phyloP scores from a whole-genome alignment of 257 asterid species.

The Cordia subcordata region DNA sequence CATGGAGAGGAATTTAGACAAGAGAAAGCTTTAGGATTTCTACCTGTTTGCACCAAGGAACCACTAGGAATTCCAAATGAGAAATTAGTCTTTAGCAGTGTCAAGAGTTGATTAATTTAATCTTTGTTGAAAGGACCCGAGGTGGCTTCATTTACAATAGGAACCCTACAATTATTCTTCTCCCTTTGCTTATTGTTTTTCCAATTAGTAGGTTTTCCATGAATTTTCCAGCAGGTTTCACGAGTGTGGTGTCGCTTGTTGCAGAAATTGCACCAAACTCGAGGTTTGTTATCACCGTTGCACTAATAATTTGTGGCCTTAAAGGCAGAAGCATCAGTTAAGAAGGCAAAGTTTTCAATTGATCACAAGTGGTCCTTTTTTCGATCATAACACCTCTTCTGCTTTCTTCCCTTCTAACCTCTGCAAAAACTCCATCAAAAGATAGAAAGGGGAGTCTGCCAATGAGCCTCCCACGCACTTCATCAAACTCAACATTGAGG shows the following conservation, averaged over 20 bases:
- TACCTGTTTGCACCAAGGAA: background rate
- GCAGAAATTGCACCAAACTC: constrained; percentile 3
- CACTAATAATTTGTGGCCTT: too few species aligned
- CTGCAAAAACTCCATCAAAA: constrained; percentile 1
- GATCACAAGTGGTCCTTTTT: too few species aligned
- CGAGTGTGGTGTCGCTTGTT: background rate
- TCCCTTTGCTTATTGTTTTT: background rate
- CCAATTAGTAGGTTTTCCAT: background rate
- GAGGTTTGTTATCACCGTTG: background rate
- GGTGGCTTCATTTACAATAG: too few species aligned
- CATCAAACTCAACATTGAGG: background rate
- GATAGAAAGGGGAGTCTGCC: constrained; percentile 3
- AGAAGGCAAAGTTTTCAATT: background rate
- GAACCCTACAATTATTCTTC: background rate
- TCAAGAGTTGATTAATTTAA: background rate
- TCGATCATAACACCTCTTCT: background rate
- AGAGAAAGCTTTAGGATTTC: too few species aligned
- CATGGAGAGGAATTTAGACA: background rate
- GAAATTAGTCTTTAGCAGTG: background rate
- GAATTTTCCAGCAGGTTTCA: constrained; percentile 1
- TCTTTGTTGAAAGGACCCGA: background rate
- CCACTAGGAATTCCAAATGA: background rate
- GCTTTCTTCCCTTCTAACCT: constrained; percentile 1
- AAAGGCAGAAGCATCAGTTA: too few species aligned
- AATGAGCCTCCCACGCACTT: constrained; percentile 1